Conservation (phyloP, 768 basidiomycete genomes). For the Pholiota molesta region DNA sequence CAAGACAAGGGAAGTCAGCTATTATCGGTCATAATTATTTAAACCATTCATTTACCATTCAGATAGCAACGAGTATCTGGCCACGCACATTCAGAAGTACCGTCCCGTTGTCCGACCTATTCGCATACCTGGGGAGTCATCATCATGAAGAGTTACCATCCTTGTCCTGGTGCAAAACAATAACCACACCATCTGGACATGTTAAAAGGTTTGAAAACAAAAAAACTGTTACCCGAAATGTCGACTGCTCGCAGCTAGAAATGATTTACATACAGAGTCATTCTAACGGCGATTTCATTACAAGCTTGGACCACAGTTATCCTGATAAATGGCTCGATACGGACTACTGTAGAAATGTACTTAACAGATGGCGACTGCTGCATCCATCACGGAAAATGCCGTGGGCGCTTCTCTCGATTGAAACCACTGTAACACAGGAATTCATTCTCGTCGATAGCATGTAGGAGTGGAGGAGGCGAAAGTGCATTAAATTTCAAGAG, state of each 20-base stretch:
- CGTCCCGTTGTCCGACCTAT: conserved; percentile 1
- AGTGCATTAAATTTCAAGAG: too few species aligned
- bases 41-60: background rate
- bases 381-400: conserved; percentile 11
- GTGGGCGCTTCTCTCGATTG: conserved; percentile 17
- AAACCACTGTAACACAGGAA: background rate
- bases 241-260: background rate
- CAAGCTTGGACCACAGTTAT: background rate
- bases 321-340: background rate
- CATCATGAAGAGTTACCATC: background rate
- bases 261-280: background rate
- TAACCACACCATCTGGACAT: background rate
- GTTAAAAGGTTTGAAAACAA: background rate
- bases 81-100: background rate
- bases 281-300: too few species aligned
- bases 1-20: background rate
- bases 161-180: background rate
- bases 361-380: background rate
- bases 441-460: background rate
- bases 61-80: background rate
- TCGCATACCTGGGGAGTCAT: conserved; percentile 7
- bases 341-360: background rate
- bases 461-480: too few species aligned
- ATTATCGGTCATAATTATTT: background rate
- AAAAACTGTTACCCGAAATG: background rate